Percentiles rank a stretch among this genome's conserved stretches.
Evolutionary conservation across 352 stramenopile genomes (phyloP).

Genomic region (Phytophthora pini): DNA sequence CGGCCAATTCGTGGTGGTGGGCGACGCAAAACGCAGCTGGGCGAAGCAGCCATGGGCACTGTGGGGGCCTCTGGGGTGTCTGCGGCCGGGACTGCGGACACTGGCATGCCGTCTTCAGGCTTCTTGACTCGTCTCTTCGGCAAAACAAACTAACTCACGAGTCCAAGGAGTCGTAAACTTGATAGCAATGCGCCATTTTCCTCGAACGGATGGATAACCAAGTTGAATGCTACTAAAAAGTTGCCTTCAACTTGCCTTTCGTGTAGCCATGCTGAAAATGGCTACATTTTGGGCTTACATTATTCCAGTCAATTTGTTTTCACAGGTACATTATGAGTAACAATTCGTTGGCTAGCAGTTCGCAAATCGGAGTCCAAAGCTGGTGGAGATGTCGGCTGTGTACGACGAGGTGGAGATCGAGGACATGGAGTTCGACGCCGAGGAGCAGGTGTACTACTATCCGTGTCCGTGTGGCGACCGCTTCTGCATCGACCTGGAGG

Average conservation of each 20-base stretch:
- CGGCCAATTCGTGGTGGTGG: constrained; percentile 78
- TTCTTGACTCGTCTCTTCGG: constrained; percentile 68
- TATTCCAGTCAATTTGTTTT: constrained; percentile 21
- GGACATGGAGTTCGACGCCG: constrained; percentile 97
- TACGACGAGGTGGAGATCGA: constrained; percentile 99
- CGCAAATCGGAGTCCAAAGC: background rate
- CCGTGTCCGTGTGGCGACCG: constrained; percentile 98
- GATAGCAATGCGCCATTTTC: no score
- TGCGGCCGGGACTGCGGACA: constrained; percentile 10
- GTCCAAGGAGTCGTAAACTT: no score
- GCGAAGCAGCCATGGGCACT: constrained; percentile 27
- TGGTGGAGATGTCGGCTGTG: constrained; percentile 72
- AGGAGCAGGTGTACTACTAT: constrained; percentile 96
- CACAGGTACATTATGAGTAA: constrained; percentile 8
- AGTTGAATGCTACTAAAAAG: constrained; percentile 19
- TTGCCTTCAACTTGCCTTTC: constrained; percentile 14
- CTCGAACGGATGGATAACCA: constrained; percentile 16
- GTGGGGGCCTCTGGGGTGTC: constrained; percentile 3
- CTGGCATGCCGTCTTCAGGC: constrained; percentile 34
- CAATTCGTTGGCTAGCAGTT: background rate
- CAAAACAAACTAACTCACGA: constrained; percentile 42
- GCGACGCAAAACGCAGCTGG: constrained; percentile 59
- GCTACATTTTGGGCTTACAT: constrained; percentile 12
- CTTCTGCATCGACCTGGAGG: constrained; percentile 89
- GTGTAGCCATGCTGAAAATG: constrained; percentile 19